Conservation (phyloP, 176 grass and related monocot species). For the Guadua angustifolia region DNA sequence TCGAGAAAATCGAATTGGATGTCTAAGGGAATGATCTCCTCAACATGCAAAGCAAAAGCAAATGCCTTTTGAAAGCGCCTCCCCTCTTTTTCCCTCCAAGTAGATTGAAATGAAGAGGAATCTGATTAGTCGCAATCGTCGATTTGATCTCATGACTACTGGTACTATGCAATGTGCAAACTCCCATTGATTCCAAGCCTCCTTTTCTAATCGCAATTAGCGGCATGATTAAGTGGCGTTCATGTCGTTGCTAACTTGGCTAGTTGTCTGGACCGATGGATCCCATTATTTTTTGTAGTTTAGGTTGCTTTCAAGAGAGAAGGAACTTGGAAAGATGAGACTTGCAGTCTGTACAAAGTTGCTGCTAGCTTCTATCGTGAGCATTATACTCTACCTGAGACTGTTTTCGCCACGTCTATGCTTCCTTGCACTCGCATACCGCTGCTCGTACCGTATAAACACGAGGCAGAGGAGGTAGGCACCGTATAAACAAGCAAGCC, state of each 20-base stretch:
- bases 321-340: neutral
- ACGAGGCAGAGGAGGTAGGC: neutral
- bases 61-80: neutral
- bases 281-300: neutral
- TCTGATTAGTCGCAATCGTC: neutral
- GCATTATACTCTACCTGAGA: conserved; percentile 2
- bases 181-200: neutral
- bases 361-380: conserved; percentile 21
- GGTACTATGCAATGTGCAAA: neutral
- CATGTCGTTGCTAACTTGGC: neutral
- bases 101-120: neutral
- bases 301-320: conserved; percentile 23
- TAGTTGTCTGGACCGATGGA: neutral
- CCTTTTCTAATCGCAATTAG: no score
- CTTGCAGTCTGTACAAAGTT: conserved; percentile 47
- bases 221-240: neutral
- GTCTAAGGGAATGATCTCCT: neutral
- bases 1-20: neutral
- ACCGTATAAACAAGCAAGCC: neutral
- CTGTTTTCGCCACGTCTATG: neutral
- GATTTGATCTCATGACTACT: neutral
- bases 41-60: neutral
- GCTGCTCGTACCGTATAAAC: neutral
- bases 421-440: neutral
- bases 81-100: neutral